Evolutionary conservation across 2,329 filamentous ascomycete genomes (phyloP), one percentile per base, ranked within the genome.

Genomic region (Herpotrichia juniperi): DNA sequence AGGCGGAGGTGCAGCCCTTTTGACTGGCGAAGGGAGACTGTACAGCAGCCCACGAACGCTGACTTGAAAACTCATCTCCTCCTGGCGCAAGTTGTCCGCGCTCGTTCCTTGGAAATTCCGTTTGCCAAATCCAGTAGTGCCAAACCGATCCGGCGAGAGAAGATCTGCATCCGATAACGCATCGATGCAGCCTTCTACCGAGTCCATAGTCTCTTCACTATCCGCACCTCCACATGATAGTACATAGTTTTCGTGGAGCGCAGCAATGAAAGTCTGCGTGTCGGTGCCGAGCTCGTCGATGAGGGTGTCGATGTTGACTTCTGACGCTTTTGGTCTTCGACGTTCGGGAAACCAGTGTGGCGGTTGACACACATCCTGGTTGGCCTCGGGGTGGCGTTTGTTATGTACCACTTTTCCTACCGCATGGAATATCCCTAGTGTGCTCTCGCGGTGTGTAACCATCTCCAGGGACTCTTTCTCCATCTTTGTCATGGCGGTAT

Each of bases 321-420:
- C 78, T 0, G 79, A 75, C 8, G 72, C 59, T 55, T 78, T 79
- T 7, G 71, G 68, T 46, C 79, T 72, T 26, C 70, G 66, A 46
- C 74, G 70, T 47, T 79, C 74, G 0, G 79, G 76, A 25, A 80
- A 73, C 63, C 76, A 78, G 34, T 72, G 64, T 17, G 79, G 78
- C 12, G 80, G 79, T 45, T 80, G 78, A 7, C 72, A 63, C 12
- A 47, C 37, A 19, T 12, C 9, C 17, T 48, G 53, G 39, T 68
- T 63, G 39, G 71, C 61, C 11, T 80, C 74, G 3, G 73, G 69
- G 24, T 89, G 83, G 40, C 94, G 84, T 71, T 97, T 99, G 77
- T 99, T 99, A 77, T 97, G 96, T 1, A 97, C 87, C 2, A 99
- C 90, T 69, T 94, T 97, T 3, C 93, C 94, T 11, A 97, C 90